Evolutionary conservation across 805 yeast genomes (phyloP).

Genomic region (Candida sithepensis): DNA sequence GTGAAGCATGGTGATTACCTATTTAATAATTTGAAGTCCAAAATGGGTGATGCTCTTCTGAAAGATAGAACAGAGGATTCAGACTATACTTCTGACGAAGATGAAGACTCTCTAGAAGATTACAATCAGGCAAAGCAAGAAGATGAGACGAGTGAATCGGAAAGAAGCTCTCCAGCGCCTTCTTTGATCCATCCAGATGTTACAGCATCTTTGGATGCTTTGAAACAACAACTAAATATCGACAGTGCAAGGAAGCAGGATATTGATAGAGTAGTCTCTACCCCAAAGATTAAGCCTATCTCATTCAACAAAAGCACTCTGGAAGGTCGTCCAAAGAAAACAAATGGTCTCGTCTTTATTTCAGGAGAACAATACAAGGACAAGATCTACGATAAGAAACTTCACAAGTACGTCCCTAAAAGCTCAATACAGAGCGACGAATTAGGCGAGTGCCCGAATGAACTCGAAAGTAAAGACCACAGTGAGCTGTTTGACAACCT

Average conservation of each 20-base stretch:
- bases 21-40: constrained; percentile 22
- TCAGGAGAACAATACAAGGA: constrained; percentile 30
- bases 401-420: constrained; percentile 20
- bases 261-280: constrained; percentile 13
- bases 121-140: background rate
- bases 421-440: constrained; percentile 15
- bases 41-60: constrained; percentile 14
- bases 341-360: constrained; percentile 28
- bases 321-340: constrained; percentile 1
- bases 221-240: constrained; percentile 17
- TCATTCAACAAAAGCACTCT: background rate
- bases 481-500: background rate
- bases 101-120: background rate
- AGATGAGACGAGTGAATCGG: background rate
- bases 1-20: constrained; percentile 25
- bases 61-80: constrained; percentile 11
- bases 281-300: constrained; percentile 8
- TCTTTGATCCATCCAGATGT: constrained; percentile 13
- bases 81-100: constrained; percentile 5
- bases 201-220: constrained; percentile 17
- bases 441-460: background rate
- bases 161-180: constrained; percentile 13
- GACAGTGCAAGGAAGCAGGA: constrained; percentile 7
- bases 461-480: background rate
- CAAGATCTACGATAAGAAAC: constrained; percentile 27